A percentile compares a stretch with the other conserved stretches of the same genome.
Conservation (phyloP, 1,284 basidiomycete genomes). For the Puccinia polysora region DNA sequence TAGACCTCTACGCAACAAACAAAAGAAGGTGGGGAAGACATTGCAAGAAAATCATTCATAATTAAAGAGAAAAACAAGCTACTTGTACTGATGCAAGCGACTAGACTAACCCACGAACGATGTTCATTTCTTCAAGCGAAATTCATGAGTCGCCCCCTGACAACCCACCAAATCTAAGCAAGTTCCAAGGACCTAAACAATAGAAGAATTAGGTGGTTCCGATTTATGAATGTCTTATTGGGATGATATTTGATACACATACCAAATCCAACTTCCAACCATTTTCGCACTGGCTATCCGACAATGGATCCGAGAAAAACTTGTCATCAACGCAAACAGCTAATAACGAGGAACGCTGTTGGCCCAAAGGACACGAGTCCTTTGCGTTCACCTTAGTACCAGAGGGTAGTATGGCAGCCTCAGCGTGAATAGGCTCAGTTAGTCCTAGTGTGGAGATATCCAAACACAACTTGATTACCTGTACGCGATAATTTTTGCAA, state of each 20-base stretch:
- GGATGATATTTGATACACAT: neutral
- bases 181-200: neutral
- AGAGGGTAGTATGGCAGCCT: neutral
- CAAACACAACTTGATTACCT: constrained; percentile 15
- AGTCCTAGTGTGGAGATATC: constrained; percentile 3
- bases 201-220: neutral
- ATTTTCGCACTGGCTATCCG: neutral
- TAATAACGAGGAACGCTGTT: constrained; percentile 10
- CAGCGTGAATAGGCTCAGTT: neutral
- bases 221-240: neutral
- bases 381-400: neutral
- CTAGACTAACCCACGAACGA: neutral
- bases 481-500: neutral
- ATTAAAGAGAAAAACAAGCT: neutral
- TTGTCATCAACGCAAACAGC: constrained; percentile 20
- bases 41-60: neutral
- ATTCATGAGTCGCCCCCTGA: too few relatives aligned
- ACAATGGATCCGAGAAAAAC: neutral
- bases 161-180: neutral
- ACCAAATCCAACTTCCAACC: constrained; percentile 26
- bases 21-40: neutral
- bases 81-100: neutral
- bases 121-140: neutral
- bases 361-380: neutral
- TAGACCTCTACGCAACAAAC: neutral